Base-by-base conservation (phyloP, 805 yeast species). In the Barnettozyma siamensis region DNA sequence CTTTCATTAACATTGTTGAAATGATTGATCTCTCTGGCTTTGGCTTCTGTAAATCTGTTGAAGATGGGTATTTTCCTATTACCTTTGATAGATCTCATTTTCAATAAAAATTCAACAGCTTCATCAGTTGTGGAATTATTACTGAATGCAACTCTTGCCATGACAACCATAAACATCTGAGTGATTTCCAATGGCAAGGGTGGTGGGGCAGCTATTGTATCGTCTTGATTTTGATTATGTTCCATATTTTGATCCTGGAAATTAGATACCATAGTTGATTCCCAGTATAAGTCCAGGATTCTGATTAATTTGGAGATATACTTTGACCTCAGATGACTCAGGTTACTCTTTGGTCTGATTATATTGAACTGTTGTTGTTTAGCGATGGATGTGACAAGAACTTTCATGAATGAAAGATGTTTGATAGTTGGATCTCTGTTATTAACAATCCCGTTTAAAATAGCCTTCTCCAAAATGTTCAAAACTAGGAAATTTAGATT, bases 111-210 rank as follows among this genome's bases (percentile, higher is more conserved):
- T 30, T 59, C 47, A 28, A 57, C 53, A 4, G 72, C 72, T 27
- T 67, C 65, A 2, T 52, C 42, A 2, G 67, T 55, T 4, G 73
- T 57, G n/a, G 68, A 62, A 27, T 66, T 71, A 7, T 70, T 58
- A 13, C 74, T 70, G 49, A 74, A 75, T 4, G 81, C 73, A 5
- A 78, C 66, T 42, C 80, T 57, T 66, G 76, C 70, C 16, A 78
- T 55, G 2, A 72, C 65, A 12, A 76, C 75, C 37, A 72, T 63
- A 28, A 78, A 52, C 46, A 75, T 80, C 30, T 62, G 55, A 20
- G 63, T 64, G 13, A 63, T 50, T 28, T 62, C 66, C 29, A 63
- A 55, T 2, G 66, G 48, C 9, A 60, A 37, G 1, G 42, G 21
- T 3, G 60, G 53, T 8, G 51, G 36, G 15, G 39, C 35, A 11